Base-by-base conservation (phyloP, 345 rosid genomes). In the Syzygium jambos region DNA sequence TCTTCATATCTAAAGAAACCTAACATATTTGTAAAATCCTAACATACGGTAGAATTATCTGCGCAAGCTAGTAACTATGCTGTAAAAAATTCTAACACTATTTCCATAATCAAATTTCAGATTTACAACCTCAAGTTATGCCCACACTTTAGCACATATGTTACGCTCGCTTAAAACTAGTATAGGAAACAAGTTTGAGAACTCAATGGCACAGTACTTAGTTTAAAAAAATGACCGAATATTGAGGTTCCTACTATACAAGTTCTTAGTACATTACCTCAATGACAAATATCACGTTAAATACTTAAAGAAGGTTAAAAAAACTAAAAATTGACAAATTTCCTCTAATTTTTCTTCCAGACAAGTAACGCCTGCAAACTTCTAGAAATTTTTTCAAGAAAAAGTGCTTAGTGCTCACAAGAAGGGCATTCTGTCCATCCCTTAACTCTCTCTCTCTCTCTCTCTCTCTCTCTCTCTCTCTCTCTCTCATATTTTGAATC, bases 151-250 rank as follows among this genome's bases (percentile, higher is more conserved):
- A 61, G 68, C 1, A 11, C 16, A n/a, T n/a, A n/a, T n/a, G 73
- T 61, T n/a, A 14, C 43, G 43, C 1, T 41, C 17, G 73, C 34
- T 61, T n/a, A 12, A n/a, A 61, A 61, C 73, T 61, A 61, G 73
- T 3, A 61, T 6, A 12, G 38, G 15, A 0, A 61, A 61, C 73
- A 61, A 61, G 34, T 61, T 12, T n/a, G 68, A 59, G 30, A 1
- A 59, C 7, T 27, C 68, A 59, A 59, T 5, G 8, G 27, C 0
- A 0, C 30, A 1, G 0, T 25, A 27, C 29, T 59, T 59, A 0
- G 30, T 11, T 59, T 27, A 4, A 41, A 5, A n/a, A 59, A 27
- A 59, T 59, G 65, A 5, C 29, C 30, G 0, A 59, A 27, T n/a
- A 27, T 0, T 11, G 30, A 59, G 17, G 16, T 59, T 59, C 68